These are phyloP conservation scores for Corymbia citriodora DNA, from an alignment of 441 rosid species.

Conservation along the genomic window DNA sequence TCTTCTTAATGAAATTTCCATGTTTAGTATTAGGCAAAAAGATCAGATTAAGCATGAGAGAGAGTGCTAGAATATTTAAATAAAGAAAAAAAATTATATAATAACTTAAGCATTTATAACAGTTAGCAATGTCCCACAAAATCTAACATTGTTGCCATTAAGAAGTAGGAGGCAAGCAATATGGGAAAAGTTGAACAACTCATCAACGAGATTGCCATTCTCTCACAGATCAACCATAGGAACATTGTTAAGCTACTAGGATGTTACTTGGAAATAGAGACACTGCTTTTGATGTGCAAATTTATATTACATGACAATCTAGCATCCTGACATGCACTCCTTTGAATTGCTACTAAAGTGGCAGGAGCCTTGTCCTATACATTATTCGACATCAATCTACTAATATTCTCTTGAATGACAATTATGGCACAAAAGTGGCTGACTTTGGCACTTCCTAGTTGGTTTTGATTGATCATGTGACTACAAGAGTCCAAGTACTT, in stretches of 20 bases:
- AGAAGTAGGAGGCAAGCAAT: neutral
- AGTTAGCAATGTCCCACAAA: too few species aligned
- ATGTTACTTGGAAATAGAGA: neutral
- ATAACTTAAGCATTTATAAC: too few species aligned
- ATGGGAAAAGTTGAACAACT: neutral
- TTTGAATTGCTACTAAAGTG: neutral
- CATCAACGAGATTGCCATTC: neutral
- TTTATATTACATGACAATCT: neutral
- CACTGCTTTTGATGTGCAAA: neutral
- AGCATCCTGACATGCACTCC: neutral
- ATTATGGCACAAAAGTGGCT: neutral
- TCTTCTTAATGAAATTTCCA: too few species aligned
- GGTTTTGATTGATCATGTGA: neutral
- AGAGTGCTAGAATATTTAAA: too few species aligned
- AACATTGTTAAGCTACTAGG: neutral
- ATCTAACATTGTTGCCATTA: neutral
- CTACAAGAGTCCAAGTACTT: neutral
- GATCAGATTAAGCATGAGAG: too few species aligned
- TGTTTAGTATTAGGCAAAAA: too few species aligned
- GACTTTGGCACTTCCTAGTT: neutral
- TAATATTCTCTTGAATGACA: neutral
- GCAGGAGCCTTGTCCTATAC: neutral
- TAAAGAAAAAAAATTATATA: too few species aligned
- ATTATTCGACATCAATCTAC: neutral
- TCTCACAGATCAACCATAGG: neutral